phyloP scores from a whole-genome alignment of 257 asterid species.

The Solanum peruvianum region DNA sequence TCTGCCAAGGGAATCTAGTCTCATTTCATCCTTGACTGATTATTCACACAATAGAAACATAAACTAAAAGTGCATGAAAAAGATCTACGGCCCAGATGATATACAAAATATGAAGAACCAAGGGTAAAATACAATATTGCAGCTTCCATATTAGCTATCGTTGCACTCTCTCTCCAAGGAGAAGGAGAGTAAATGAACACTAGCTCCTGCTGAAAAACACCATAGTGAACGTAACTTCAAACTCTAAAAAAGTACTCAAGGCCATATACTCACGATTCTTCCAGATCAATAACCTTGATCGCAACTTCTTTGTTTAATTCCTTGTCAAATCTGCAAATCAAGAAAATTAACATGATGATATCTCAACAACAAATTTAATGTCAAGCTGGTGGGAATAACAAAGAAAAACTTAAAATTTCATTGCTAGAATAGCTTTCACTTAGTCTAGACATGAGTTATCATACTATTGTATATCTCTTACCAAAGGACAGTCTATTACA shows the following conservation, averaged over 20 bases:
- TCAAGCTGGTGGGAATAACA: not conserved
- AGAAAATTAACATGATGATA: not conserved
- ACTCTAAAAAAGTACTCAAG: not conserved
- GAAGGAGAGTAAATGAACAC: not conserved
- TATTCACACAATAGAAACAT: not conserved
- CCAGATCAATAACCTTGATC: constrained; percentile 95
- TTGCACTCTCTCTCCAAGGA: not conserved
- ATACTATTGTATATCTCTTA: not conserved
- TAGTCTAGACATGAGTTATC: not conserved
- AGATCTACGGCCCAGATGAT: not conserved
- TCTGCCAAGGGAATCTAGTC: not conserved
- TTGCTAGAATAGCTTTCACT: not conserved
- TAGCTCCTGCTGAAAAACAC: not conserved
- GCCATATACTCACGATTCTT: constrained; percentile 83
- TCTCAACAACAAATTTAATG: not conserved
- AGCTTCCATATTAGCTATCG: not conserved
- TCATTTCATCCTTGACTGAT: not conserved
- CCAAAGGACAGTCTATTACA: not conserved
- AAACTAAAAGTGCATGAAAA: not conserved
- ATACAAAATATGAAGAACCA: not conserved
- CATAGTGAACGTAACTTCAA: not conserved
- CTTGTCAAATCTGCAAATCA: constrained; percentile 77
- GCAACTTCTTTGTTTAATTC: constrained; percentile 93
- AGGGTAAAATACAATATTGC: not conserved
- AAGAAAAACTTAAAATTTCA: not conserved